A percentile compares a stretch with the other conserved stretches of the same genome.
These are phyloP conservation scores for Cochlearia excelsa DNA, from an alignment of 345 rosid species.

Conservation along the genomic window DNA sequence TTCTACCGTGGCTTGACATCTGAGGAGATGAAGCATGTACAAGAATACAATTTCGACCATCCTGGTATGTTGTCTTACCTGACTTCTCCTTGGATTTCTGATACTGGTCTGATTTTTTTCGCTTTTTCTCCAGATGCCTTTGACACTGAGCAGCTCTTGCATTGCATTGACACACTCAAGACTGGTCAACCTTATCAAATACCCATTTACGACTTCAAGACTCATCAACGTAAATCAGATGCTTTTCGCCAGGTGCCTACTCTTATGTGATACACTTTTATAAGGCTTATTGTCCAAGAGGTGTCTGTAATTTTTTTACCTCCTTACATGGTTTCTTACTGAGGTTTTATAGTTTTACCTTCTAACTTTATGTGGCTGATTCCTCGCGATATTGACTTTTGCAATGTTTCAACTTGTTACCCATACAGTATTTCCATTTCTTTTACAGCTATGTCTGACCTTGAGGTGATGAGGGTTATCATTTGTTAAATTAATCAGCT, in stretches of 20 bases:
- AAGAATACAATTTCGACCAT: conserved; percentile 98
- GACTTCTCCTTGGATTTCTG: background rate
- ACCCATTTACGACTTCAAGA: conserved; percentile 91
- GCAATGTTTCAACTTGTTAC: background rate
- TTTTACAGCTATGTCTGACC: background rate
- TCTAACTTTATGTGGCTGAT: background rate
- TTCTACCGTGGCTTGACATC: conserved; percentile 91
- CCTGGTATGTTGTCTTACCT: conserved; percentile 53
- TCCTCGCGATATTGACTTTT: conserved; percentile 9
- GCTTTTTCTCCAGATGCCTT: conserved; percentile 65
- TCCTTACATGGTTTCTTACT: background rate
- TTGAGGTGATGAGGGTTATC: background rate
- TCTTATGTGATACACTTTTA: conserved; percentile 3
- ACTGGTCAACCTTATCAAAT: conserved; percentile 79
- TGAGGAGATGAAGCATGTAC: conserved; percentile 70
- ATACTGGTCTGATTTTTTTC: background rate
- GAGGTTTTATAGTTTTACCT: conserved; percentile 2
- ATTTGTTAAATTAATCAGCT: conserved; percentile 7
- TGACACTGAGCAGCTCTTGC: conserved; percentile 96
- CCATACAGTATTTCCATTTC: background rate
- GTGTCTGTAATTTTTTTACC: background rate
- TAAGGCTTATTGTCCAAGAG: background rate
- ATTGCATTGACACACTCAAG: conserved; percentile 67
- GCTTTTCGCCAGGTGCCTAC: conserved; percentile 78
- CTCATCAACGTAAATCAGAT: conserved; percentile 73